phyloP scores from a whole-genome alignment of 2,329 filamentous ascomycete species.

The Ceratocystis lukuohia region DNA sequence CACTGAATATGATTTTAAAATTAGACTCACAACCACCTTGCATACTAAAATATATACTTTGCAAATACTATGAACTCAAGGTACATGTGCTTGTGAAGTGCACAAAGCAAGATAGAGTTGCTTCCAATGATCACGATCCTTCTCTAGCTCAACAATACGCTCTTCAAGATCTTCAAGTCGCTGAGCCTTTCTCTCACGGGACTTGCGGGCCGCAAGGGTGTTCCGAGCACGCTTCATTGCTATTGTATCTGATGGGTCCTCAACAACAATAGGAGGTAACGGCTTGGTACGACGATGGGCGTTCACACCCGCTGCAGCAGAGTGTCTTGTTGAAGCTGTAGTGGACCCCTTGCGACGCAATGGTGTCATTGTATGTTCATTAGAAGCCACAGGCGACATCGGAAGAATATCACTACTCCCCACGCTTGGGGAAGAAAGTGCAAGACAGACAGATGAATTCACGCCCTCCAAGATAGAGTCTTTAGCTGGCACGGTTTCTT shows the following conservation, averaged over 20 bases:
- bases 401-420: neutral
- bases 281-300: constrained; percentile 69
- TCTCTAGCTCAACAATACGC: constrained; percentile 55
- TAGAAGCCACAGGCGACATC: constrained; percentile 1
- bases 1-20: too few relatives aligned
- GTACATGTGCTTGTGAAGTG: constrained; percentile 23
- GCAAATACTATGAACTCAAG: constrained; percentile 16
- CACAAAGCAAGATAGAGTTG: constrained; percentile 35
- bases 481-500: constrained; percentile 23
- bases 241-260: constrained; percentile 58
- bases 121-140: constrained; percentile 55
- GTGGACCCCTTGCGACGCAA: constrained; percentile 12
- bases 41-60: too few relatives aligned
- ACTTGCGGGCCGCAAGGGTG: constrained; percentile 86
- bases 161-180: constrained; percentile 62
- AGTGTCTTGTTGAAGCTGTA: constrained; percentile 38
- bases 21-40: too few relatives aligned
- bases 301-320: constrained; percentile 55
- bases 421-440: constrained; percentile 10
- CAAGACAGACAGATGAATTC: constrained; percentile 13
- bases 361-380: neutral
- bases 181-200: constrained; percentile 71
- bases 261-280: constrained; percentile 62
- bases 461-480: constrained; percentile 22
- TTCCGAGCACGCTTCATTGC: constrained; percentile 90